Percentiles rank a stretch among this genome's conserved stretches.
These are phyloP conservation scores for Cryptosporidium tyzzeri DNA, from an alignment of 169 alveolate species.

Conservation along the genomic window DNA sequence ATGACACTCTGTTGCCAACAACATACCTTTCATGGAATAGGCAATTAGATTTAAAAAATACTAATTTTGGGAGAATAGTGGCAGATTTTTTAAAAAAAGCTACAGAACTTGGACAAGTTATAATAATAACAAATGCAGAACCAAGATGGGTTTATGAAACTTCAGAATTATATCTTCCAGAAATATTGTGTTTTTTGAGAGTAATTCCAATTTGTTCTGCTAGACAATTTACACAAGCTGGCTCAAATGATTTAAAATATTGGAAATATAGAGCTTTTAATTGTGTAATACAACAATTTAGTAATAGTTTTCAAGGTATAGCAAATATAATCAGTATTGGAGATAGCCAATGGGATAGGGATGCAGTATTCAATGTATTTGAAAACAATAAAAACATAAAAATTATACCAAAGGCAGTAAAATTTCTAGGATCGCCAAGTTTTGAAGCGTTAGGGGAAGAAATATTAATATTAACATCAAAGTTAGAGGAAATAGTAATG, in stretches of 20 bases:
- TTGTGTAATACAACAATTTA: conserved; percentile 46
- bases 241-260: conserved; percentile 20
- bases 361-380: conserved; percentile 65
- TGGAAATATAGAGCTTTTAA: conserved; percentile 75
- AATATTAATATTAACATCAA: conserved; percentile 38
- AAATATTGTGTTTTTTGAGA: conserved; percentile 29
- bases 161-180: conserved; percentile 59
- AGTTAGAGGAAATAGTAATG: conserved; percentile 31
- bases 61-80: conserved; percentile 35
- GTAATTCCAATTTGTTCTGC: conserved; percentile 73
- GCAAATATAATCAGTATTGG: conserved; percentile 59
- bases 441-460: conserved; percentile 49
- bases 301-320: conserved; percentile 11
- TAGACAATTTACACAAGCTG: conserved; percentile 45
- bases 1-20: conserved; percentile 76
- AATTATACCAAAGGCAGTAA: conserved; percentile 56
- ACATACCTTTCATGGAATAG: conserved; percentile 63
- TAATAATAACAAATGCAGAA: conserved; percentile 76
- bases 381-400: conserved; percentile 40
- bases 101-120: conserved; percentile 50
- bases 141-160: conserved; percentile 78
- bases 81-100: conserved; percentile 47
- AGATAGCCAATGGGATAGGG: conserved; percentile 74
- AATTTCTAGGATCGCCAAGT: conserved; percentile 25
- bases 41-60: conserved; percentile 14